phyloP scores from a whole-genome alignment of 495 filamentous ascomycete species.

The Sphaerosporella brunnea region DNA sequence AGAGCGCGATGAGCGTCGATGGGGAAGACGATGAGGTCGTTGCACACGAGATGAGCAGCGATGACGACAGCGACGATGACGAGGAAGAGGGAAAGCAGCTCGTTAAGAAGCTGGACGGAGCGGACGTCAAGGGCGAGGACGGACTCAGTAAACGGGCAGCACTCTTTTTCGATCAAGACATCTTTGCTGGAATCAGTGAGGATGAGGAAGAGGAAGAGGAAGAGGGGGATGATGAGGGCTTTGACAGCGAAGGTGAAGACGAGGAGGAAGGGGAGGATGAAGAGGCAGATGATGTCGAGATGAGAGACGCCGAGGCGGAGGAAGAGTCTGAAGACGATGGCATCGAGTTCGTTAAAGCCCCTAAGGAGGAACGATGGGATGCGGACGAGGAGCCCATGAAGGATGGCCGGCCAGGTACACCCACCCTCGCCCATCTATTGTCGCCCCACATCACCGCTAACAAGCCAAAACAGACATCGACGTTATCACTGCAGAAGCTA shows the following conservation, averaged over 20 bases:
- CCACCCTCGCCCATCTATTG: neutral
- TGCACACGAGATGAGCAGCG: slow-evolving; percentile 38
- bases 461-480: slow-evolving; percentile 58
- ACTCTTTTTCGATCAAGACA: slow-evolving; percentile 85
- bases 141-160: slow-evolving; percentile 65
- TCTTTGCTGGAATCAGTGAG: slow-evolving; percentile 66
- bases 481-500: slow-evolving; percentile 96
- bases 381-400: slow-evolving; percentile 46
- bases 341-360: slow-evolving; percentile 39
- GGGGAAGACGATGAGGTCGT: slow-evolving; percentile 36
- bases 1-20: slow-evolving; percentile 37
- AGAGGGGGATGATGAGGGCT: slow-evolving; percentile 30
- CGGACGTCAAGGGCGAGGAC: slow-evolving; percentile 29
- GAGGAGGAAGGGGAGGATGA: slow-evolving; percentile 35
- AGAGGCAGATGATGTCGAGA: slow-evolving; percentile 23
- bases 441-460: slow-evolving; percentile 13
- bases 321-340: slow-evolving; percentile 33
- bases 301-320: slow-evolving; percentile 26
- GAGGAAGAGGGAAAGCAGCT: slow-evolving; percentile 28
- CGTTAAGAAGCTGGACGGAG: slow-evolving; percentile 36
- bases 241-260: slow-evolving; percentile 29
- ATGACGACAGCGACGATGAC: slow-evolving; percentile 37
- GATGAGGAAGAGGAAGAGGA: slow-evolving; percentile 33
- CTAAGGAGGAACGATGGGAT: slow-evolving; percentile 48
- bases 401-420: slow-evolving; percentile 51